Percentiles rank a stretch among this genome's conserved stretches.
Evolutionary conservation across 495 filamentous ascomycete genomes (phyloP).

Genomic region (Choiromyces venosus): DNA sequence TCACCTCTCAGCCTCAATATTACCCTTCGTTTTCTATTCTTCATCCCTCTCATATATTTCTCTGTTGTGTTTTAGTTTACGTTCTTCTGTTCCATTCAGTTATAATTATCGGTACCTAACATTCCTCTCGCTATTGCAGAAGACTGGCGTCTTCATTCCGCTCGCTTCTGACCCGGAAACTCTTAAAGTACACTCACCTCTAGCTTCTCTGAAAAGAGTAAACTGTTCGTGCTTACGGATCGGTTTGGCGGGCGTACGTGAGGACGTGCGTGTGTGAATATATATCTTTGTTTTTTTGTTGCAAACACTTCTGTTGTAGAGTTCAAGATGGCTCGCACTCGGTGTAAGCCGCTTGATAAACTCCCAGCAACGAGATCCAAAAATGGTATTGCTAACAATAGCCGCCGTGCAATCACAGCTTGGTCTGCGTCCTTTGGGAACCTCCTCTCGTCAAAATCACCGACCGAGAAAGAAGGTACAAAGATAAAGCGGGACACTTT

Average conservation of each 20-base stretch:
- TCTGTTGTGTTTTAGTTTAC: slow-evolving; percentile 19
- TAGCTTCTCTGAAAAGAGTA: neutral
- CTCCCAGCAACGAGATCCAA: slow-evolving; percentile 13
- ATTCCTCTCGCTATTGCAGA: slow-evolving; percentile 4
- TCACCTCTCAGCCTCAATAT: neutral
- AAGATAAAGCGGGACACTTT: slow-evolving; percentile 36
- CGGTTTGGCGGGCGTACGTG: neutral
- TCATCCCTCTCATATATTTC: slow-evolving; percentile 22
- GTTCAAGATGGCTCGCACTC: slow-evolving; percentile 37
- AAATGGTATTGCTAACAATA: slow-evolving; percentile 23
- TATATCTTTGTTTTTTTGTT: slow-evolving; percentile 32
- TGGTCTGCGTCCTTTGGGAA: slow-evolving; percentile 39
- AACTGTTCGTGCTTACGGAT: neutral
- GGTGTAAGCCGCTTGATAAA: slow-evolving; percentile 25
- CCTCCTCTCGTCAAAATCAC: slow-evolving; percentile 37
- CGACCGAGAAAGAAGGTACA: slow-evolving; percentile 24
- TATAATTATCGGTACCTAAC: slow-evolving; percentile 12
- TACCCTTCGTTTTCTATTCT: slow-evolving; percentile 5
- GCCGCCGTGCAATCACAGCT: slow-evolving; percentile 15
- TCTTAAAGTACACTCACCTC: neutral
- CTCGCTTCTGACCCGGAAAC: neutral
- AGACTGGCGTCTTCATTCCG: neutral
- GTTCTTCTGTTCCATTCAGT: slow-evolving; percentile 9
- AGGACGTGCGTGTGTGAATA: neutral
- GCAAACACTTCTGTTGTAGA: neutral